phyloP scores from a whole-genome alignment of 2,329 filamentous ascomycete genomes.

The Diplocarpon mali region DNA sequence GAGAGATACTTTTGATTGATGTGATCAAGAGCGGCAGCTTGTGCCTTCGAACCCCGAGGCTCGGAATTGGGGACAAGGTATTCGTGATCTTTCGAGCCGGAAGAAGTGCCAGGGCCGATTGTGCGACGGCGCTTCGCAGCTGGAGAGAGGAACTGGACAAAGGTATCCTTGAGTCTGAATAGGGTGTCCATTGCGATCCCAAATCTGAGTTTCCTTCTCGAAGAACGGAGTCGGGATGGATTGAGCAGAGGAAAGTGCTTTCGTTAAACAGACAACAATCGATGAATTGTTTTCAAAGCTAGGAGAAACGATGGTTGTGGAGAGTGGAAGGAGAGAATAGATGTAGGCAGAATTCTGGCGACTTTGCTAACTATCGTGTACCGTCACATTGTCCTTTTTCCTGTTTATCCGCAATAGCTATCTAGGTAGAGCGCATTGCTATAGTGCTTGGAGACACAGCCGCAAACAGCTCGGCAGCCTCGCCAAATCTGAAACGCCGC shows the following conservation, averaged over 20 bases:
- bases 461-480: too few relatives aligned
- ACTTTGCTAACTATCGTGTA: too few relatives aligned
- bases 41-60: constrained; percentile 11
- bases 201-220: constrained; percentile 1
- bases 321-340: neutral
- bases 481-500: too few relatives aligned
- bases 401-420: too few relatives aligned
- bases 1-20: constrained; percentile 14
- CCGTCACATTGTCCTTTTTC: too few relatives aligned
- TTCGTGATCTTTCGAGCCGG: constrained; percentile 7
- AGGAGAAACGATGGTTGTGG: neutral
- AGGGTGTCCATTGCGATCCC: constrained; percentile 20
- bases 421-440: too few relatives aligned
- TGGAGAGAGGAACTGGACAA: constrained; percentile 24
- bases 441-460: too few relatives aligned
- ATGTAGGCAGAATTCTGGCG: too few relatives aligned
- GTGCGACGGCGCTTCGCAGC: constrained; percentile 25
- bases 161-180: constrained; percentile 20
- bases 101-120: constrained; percentile 16
- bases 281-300: neutral
- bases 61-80: constrained; percentile 14
- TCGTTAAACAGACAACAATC: constrained; percentile 1
- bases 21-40: constrained; percentile 7
- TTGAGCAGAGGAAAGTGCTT: constrained; percentile 1
- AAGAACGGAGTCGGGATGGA: neutral